Conservation (phyloP, 768 basidiomycete species). For the Rhodotorula diobovata region DNA sequence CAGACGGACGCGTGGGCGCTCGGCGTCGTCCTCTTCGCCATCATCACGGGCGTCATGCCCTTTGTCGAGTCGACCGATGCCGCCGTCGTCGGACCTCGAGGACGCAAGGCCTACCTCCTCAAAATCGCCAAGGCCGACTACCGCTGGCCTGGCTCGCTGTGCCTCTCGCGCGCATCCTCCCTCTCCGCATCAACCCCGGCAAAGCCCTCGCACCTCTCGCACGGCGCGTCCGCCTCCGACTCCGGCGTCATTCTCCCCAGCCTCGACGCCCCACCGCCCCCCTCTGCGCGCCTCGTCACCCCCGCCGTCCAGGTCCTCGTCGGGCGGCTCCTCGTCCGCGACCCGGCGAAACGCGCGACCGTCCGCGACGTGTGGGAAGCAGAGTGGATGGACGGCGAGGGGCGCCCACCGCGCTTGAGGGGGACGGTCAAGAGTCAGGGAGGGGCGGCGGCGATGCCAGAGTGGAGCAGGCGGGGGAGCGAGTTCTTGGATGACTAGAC, state of each 20-base stretch:
- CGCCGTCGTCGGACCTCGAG: constrained; percentile 5
- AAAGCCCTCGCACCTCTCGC: background rate
- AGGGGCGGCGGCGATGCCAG: background rate
- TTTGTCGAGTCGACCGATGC: constrained; percentile 53
- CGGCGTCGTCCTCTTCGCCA: constrained; percentile 77
- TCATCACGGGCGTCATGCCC: constrained; percentile 65
- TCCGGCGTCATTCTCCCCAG: background rate
- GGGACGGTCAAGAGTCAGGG: background rate
- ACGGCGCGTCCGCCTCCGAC: background rate
- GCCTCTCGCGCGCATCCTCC: background rate
- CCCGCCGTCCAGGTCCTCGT: constrained; percentile 58
- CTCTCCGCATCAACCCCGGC: background rate
- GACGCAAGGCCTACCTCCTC: constrained; percentile 60
- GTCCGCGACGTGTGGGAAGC: constrained; percentile 59
- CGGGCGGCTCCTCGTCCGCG: constrained; percentile 61
- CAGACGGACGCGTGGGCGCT: constrained; percentile 85
- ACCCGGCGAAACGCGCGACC: constrained; percentile 61
- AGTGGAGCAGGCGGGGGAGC: background rate
- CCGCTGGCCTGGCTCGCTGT: constrained; percentile 57
- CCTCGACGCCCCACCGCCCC: background rate
- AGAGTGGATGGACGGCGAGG: constrained; percentile 52
- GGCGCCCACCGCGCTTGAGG: background rate
- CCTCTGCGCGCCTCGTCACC: constrained; percentile 41
- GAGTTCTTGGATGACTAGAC: background rate
- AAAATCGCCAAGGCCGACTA: constrained; percentile 76